Conservation (phyloP, 495 filamentous ascomycete genomes). For the Penicillium robsamsonii region DNA sequence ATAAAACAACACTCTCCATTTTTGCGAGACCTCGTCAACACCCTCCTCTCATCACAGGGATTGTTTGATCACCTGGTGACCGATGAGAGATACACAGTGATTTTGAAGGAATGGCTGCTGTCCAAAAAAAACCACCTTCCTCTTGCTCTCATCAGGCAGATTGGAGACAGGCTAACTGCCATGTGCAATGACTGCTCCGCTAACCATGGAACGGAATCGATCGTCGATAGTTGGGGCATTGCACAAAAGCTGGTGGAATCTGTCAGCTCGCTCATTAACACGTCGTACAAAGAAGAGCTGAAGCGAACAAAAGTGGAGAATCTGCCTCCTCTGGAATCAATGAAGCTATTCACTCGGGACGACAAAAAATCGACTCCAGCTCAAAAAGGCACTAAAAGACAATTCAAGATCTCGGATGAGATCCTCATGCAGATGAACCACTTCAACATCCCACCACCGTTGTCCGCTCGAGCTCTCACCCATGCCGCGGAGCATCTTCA, state of each 20-base stretch:
- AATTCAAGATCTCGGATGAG: slow-evolving; percentile 2
- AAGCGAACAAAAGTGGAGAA: not conserved
- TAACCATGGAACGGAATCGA: slow-evolving; percentile 4
- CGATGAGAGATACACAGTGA: slow-evolving; percentile 2
- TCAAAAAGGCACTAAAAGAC: not conserved
- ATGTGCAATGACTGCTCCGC: slow-evolving; percentile 13
- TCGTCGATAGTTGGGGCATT: not conserved
- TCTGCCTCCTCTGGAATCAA: slow-evolving; percentile 8
- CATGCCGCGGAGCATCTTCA: slow-evolving; percentile 11
- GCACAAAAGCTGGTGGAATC: slow-evolving; percentile 1
- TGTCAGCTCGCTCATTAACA: not conserved
- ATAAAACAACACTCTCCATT: not conserved
- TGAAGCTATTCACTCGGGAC: slow-evolving; percentile 11
- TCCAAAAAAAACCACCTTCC: slow-evolving; percentile 9
- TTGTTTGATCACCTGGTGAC: slow-evolving; percentile 10
- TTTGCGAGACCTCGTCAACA: slow-evolving; percentile 1
- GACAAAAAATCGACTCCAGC: slow-evolving; percentile 14
- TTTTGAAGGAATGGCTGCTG: slow-evolving; percentile 12
- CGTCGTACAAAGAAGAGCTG: not conserved
- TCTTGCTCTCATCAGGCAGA: not conserved
- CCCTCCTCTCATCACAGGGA: not conserved
- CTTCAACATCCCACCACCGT: not conserved
- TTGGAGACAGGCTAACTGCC: slow-evolving; percentile 1
- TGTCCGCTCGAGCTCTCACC: slow-evolving; percentile 4
- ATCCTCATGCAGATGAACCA: not conserved